Evolutionary conservation across 345 rosid species (phyloP).

Genomic region (Durio zibethinus): DNA sequence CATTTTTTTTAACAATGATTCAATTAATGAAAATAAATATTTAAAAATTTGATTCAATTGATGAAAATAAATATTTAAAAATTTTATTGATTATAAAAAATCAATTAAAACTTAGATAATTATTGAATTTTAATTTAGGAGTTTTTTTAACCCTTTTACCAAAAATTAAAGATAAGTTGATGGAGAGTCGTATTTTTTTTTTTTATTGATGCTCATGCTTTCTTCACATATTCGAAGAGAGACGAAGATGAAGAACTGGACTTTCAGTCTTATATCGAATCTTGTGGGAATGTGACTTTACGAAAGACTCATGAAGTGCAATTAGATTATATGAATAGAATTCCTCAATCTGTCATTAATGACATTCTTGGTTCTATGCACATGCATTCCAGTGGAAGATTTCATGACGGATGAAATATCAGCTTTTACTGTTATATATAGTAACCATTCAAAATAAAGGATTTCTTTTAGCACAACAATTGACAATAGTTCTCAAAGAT

Average conservation of each 20-base stretch:
- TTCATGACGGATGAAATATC: background rate
- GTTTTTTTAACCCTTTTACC: too few species aligned
- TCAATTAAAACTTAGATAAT: too few species aligned
- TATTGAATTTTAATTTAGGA: too few species aligned
- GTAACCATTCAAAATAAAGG: too few species aligned
- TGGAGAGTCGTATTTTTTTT: background rate
- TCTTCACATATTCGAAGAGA: background rate
- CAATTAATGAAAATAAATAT: too few species aligned
- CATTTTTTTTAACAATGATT: too few species aligned
- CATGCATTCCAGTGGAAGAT: background rate
- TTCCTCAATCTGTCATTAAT: background rate
- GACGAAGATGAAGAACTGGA: background rate
- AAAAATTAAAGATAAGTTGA: background rate
- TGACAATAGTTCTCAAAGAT: too few species aligned
- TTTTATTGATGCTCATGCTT: constrained; percentile 1
- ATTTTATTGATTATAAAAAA: too few species aligned
- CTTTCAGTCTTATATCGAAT: background rate
- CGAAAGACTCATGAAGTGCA: background rate
- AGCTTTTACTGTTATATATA: too few species aligned
- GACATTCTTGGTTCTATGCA: background rate
- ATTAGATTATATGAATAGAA: background rate
- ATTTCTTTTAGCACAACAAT: too few species aligned
- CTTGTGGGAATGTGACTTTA: background rate
- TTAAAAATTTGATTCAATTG: too few species aligned
- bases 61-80: too few species aligned